phyloP scores from a whole-genome alignment of 1,284 basidiomycete genomes.

The Sphaerobolus stellatus region DNA sequence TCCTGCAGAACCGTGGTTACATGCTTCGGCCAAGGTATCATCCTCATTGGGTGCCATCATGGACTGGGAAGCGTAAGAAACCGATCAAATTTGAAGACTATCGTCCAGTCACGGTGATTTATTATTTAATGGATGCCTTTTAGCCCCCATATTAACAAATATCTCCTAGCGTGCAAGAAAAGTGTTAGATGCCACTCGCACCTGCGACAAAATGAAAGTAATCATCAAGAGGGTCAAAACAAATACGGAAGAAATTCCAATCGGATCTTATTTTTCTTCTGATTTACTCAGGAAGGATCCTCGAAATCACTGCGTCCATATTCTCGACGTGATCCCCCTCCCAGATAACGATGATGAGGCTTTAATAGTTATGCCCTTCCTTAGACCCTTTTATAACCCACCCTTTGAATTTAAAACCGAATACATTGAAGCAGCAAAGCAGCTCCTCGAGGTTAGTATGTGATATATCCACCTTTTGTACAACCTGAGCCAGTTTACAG shows the following conservation, averaged over 20 bases:
- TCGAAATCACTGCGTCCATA: slow-evolving; percentile 32
- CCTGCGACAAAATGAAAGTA: slow-evolving; percentile 24
- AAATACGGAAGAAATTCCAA: slow-evolving; percentile 19
- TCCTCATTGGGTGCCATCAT: slow-evolving; percentile 24
- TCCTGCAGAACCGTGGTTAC: slow-evolving; percentile 22
- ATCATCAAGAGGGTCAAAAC: slow-evolving; percentile 25
- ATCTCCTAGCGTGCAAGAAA: slow-evolving; percentile 2
- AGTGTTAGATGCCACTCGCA: slow-evolving; percentile 28
- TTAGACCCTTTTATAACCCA: slow-evolving; percentile 22
- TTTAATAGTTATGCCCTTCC: slow-evolving; percentile 28
- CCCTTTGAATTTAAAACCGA: slow-evolving; percentile 21
- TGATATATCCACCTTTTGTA: background rate
- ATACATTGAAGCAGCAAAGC: slow-evolving; percentile 26
- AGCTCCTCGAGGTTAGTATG: slow-evolving; percentile 26
- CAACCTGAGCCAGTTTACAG: slow-evolving; percentile 11
- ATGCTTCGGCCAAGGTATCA: slow-evolving; percentile 22
- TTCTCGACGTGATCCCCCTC: slow-evolving; percentile 27
- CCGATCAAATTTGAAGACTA: slow-evolving; percentile 18
- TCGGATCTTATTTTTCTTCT: slow-evolving; percentile 20
- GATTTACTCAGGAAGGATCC: slow-evolving; percentile 19
- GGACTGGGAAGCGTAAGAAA: slow-evolving; percentile 15
- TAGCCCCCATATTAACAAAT: background rate
- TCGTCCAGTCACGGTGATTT: background rate
- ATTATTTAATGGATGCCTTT: background rate
- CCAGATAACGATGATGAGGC: slow-evolving; percentile 16